These are phyloP conservation scores for Ophiosphaerella herpotricha DNA, from an alignment of 2,329 filamentous ascomycete genomes.

Conservation along the genomic window DNA sequence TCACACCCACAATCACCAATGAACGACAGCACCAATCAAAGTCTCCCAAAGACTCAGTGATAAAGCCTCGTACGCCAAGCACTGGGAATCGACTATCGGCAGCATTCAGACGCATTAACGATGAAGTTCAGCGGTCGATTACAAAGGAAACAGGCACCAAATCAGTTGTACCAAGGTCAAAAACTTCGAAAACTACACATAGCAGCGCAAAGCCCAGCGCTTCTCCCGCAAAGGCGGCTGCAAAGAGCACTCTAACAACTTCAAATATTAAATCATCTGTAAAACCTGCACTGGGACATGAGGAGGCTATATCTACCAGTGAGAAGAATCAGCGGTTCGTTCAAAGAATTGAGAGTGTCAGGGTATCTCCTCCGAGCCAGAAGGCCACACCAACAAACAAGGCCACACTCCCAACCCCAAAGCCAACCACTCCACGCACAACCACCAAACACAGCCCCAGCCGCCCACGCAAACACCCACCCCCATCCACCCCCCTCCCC, in stretches of 20 bases:
- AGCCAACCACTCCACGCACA: neutral
- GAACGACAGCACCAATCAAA: no score
- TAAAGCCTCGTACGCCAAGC: neutral
- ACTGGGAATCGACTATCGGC: neutral
- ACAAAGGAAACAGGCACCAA: neutral
- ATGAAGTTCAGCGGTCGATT: neutral
- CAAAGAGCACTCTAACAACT: neutral
- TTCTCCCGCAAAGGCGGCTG: neutral
- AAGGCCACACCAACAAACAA: neutral
- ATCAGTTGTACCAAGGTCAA: neutral
- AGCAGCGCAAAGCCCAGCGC: no score
- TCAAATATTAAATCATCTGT: neutral
- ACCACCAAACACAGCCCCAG: slow-evolving; percentile 1
- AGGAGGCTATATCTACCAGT: no score
- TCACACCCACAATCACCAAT: no score
- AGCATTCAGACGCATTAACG: neutral
- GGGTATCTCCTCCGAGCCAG: no score
- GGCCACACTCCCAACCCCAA: neutral
- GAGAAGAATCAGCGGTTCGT: no score
- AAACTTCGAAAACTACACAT: no score
- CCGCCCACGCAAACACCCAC: neutral
- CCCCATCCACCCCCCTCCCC: neutral
- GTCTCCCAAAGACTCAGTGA: no score
- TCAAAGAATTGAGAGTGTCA: no score
- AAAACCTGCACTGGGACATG: no score